Base-by-base conservation (phyloP, 768 basidiomycete genomes). In the Crepidotus variabilis region DNA sequence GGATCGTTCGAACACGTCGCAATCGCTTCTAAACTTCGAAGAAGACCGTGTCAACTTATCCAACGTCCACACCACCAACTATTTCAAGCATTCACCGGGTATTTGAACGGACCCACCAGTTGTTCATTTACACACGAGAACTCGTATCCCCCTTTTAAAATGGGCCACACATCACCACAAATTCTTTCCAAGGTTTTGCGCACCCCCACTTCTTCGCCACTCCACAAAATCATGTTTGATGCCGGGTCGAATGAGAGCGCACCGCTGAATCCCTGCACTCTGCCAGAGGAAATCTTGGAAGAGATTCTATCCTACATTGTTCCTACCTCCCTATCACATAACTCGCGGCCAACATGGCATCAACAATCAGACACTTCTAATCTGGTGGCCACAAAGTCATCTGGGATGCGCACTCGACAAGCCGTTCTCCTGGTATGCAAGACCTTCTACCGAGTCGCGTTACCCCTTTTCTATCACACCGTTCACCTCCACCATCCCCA, bases 391-490 rank as follows among this genome's bases (percentile, higher is more conserved):
- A 20, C 18, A 11, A 20, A 43, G 39, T 3, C 35, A 5, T 52
- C 51, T 22, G 47, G 43, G 7, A 28, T 82, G 57, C 72, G 82
- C 58, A 73, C 76, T 51, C 75, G 78, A 35, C 78, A 84, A 57
- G 71, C 80, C 4, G 74, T 78, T 0, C 76, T 87, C 14, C 77
- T 81, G 51, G 80, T 83, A 47, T 85, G 70, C 50, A 77, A 68
- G 36, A 63, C 70, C 21, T 83, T 86, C 70, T 67, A 76, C 46
- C 77, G 87, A 57, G 85, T 88, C 57, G 76, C 74, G 1, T 76
- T 77, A 0, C 85, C 85, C 1, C 72, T 85, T 11, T 75, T 83
- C 58, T 87, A 87, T 71, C 73, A 79, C 63, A 73, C 75, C 45
- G 57, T 87, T 45, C 71, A 74, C 61, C 63, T 88, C 47, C 69